These are phyloP conservation scores for Fraxinus ornus DNA, from an alignment of 305 asterid genomes.

Conservation along the genomic window DNA sequence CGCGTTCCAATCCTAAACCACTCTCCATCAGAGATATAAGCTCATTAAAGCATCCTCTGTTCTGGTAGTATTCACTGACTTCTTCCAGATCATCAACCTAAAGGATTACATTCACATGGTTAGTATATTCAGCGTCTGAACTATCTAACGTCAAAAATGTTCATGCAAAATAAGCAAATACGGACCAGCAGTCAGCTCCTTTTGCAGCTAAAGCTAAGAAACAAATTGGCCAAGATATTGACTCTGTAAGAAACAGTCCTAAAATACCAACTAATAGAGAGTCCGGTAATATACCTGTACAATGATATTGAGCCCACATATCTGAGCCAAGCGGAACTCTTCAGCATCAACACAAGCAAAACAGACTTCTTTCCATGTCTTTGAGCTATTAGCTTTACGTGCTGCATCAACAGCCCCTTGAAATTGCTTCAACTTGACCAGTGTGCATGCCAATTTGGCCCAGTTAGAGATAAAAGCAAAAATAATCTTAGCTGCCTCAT, in stretches of 20 bases:
- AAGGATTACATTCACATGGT: constrained; percentile 12
- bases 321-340: constrained; percentile 99
- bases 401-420: constrained; percentile 99
- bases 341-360: constrained; percentile 99
- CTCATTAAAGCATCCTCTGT: constrained; percentile 97
- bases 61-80: constrained; percentile 96
- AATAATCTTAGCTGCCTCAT: constrained; percentile 96
- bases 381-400: constrained; percentile 93
- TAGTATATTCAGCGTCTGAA: not conserved
- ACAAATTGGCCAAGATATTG: not conserved
- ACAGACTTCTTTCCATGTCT: constrained; percentile 99
- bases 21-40: constrained; percentile 99
- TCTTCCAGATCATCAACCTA: constrained; percentile 99
- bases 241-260: not conserved
- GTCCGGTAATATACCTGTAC: constrained; percentile 65
- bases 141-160: not conserved
- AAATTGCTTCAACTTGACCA: constrained; percentile 88
- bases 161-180: not conserved
- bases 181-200: not conserved
- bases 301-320: constrained; percentile 97
- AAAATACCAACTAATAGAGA: constrained; percentile 39
- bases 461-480: constrained; percentile 91
- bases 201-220: not conserved
- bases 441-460: constrained; percentile 93
- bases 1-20: constrained; percentile 99